These are phyloP conservation scores for Andrographis paniculata DNA, from an alignment of 305 asterid species.

Conservation along the genomic window DNA sequence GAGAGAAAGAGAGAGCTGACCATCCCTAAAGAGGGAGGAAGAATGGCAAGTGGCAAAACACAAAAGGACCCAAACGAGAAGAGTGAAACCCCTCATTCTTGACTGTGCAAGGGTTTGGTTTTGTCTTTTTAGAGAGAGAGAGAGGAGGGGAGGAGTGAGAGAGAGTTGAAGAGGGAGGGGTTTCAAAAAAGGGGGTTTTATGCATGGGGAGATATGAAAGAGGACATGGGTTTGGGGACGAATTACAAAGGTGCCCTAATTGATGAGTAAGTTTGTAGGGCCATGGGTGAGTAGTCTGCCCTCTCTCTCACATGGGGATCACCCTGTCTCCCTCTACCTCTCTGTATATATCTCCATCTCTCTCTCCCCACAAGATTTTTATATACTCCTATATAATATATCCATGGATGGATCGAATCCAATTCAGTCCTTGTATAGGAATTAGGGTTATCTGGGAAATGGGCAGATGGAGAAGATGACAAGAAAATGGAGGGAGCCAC, in stretches of 20 bases:
- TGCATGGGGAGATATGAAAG: slow-evolving; percentile 36
- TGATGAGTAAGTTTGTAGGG: slow-evolving; percentile 8
- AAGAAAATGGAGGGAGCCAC: slow-evolving; percentile 17
- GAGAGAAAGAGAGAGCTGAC: too few species aligned
- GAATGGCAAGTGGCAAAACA: slow-evolving; percentile 31
- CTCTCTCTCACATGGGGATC: slow-evolving; percentile 31
- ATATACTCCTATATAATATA: too few species aligned
- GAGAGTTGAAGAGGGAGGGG: background rate
- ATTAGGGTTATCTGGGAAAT: slow-evolving; percentile 16
- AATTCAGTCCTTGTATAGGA: too few species aligned
- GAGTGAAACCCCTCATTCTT: slow-evolving; percentile 27
- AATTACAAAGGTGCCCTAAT: slow-evolving; percentile 36
- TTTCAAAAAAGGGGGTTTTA: slow-evolving; percentile 33
- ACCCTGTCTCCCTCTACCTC: background rate
- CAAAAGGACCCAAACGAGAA: slow-evolving; percentile 37
- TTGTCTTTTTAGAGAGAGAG: too few species aligned
- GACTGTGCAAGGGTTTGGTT: too few species aligned
- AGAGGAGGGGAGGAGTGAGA: too few species aligned
- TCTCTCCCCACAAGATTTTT: too few species aligned
- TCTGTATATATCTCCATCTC: background rate
- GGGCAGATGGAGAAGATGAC: slow-evolving; percentile 13
- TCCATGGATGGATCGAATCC: too few species aligned
- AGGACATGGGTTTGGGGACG: slow-evolving; percentile 23
- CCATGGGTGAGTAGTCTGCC: slow-evolving; percentile 16
- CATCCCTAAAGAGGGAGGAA: slow-evolving; percentile 52